Conservation (phyloP, 805 yeast genomes). For the Blastobotrys mokoenaii region DNA sequence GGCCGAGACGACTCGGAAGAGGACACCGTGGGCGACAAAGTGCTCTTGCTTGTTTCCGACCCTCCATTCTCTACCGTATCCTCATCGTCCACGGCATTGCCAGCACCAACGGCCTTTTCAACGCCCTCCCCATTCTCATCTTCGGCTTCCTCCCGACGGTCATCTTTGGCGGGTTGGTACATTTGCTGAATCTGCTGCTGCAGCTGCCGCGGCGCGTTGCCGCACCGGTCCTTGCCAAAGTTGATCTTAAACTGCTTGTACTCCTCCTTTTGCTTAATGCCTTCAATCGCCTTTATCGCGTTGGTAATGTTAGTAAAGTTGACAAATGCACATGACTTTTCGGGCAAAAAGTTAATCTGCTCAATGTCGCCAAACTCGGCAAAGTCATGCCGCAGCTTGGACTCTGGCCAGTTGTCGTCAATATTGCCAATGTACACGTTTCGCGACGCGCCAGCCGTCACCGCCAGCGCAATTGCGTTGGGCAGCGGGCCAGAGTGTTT, state of each 20-base stretch:
- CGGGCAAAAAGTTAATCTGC: conserved; percentile 80
- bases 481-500: conserved; percentile 90
- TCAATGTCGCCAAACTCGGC: conserved; percentile 87
- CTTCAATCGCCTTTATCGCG: conserved; percentile 89
- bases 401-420: conserved; percentile 36
- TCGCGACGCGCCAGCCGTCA: conserved; percentile 88
- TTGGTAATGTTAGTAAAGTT: conserved; percentile 85
- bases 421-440: conserved; percentile 83
- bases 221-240: conserved; percentile 93
- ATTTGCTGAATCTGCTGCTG: neutral
- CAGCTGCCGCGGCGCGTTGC: conserved; percentile 65
- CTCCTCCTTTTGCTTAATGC: conserved; percentile 66
- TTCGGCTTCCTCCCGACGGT: neutral
- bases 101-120: too few relatives aligned
- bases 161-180: too few relatives aligned
- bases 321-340: conserved; percentile 82
- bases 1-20: neutral
- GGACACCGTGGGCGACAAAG: neutral
- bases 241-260: conserved; percentile 64
- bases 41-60: neutral
- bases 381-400: conserved; percentile 63
- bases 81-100: neutral
- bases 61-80: neutral
- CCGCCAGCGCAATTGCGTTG: conserved; percentile 79
- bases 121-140: neutral